Evolutionary conservation across 345 rosid genomes (phyloP).

Genomic region (Acer saccharum): DNA sequence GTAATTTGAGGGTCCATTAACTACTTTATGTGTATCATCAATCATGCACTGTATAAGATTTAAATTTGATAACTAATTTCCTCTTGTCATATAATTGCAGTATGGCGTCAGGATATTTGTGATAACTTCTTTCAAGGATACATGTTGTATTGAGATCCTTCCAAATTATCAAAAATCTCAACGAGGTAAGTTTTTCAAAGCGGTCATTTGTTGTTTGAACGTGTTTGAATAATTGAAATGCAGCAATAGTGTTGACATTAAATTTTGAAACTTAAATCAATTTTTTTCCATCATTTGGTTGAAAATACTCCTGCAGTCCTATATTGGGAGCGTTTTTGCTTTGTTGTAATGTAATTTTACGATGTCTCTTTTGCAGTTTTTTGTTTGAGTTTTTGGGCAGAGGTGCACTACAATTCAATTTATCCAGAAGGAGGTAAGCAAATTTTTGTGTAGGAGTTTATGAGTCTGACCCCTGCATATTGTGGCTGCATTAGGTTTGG

Average conservation of each 20-base stretch:
- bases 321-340: not conserved
- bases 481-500: not conserved
- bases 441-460: not conserved
- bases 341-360: not conserved
- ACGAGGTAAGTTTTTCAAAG: conserved; percentile 55
- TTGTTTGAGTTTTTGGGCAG: conserved; percentile 95
- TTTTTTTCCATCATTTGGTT: not conserved
- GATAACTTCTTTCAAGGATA: conserved; percentile 88
- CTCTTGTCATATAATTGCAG: conserved; percentile 42
- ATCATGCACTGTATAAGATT: not conserved
- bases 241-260: not conserved
- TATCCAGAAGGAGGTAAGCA: conserved; percentile 84
- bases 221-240: not conserved
- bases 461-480: not conserved
- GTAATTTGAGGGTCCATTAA: not conserved
- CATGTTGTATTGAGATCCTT: conserved; percentile 88
- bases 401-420: conserved; percentile 95
- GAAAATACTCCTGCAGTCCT: not conserved
- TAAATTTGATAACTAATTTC: not conserved
- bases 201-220: conserved; percentile 3
- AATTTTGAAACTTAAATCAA: not conserved
- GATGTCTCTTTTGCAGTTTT: conserved; percentile 52
- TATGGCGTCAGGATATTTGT: conserved; percentile 88
- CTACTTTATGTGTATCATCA: not conserved
- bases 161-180: conserved; percentile 61